Evolutionary conservation across 768 basidiomycete species (phyloP), one percentile per base, ranked within the genome.

Genomic region (Russula lepida): DNA sequence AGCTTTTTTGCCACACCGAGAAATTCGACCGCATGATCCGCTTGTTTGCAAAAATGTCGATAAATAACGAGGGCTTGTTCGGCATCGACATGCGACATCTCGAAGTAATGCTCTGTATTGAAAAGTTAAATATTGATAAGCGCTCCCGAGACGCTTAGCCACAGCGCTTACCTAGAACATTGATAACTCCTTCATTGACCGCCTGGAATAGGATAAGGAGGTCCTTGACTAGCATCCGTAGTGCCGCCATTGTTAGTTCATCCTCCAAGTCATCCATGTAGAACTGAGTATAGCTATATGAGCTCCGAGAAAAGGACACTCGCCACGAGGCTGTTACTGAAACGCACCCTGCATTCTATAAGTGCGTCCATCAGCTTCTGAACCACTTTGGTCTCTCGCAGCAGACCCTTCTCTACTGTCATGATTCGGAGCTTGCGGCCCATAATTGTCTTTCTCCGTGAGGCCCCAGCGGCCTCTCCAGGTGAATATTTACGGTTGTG

Each of bases 11-110:
- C 95, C 15, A 97, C 86, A 13, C 85, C 86, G 17, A 99, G 81
- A 68, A 86, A 99, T 69, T 97, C 95, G 4, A 95, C 91, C 4
- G 98, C 95, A 39, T 78, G 78, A 68, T 98, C 93, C 0, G 95
- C 93, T 72, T 98, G 92, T 53, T 82, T 84, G 74, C 95, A 98
- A 74, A 99, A 99, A 62, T 88, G 84, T 57, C 92, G 89, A 76
- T 99, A 99, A 63, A 98, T 85, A 19, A 75, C 73, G 27, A 98
- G 81, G 2, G 95, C 90, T 33, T 89, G 84, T 39, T 81, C 75
- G 0, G 95, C 97, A 69, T 98, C 95, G n/a, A 85, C 73, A 64
- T 89, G 88, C 0, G 93, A 92, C 97, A 98, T 98, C 71, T 97
- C 95, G 69, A 98, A 98, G 74, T 97, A 99, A 74, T 95, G 89